phyloP scores from a whole-genome alignment of 108 stramenopile species.

The Stephanodiscus minutulus region DNA sequence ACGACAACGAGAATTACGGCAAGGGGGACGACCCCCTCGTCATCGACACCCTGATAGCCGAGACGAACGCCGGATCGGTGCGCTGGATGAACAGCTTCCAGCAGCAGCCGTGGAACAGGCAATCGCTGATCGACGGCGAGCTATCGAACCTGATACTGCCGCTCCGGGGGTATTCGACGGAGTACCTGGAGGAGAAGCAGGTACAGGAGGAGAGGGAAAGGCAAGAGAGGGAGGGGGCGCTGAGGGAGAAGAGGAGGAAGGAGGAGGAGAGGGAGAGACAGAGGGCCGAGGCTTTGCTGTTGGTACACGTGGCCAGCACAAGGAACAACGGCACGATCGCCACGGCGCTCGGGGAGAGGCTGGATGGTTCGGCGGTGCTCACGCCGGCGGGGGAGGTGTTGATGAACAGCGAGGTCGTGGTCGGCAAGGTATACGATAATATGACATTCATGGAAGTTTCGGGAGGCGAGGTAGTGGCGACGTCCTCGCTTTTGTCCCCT shows the following conservation, averaged over 20 bases:
- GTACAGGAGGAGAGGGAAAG: conserved; percentile 56
- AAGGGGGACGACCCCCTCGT: conserved; percentile 88
- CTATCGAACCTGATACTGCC: conserved; percentile 70
- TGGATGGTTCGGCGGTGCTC: conserved; percentile 38
- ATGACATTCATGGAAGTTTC: conserved; percentile 34
- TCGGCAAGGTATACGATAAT: conserved; percentile 13
- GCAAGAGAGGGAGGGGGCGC: conserved; percentile 50
- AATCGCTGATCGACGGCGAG: conserved; percentile 65
- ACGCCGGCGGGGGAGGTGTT: conserved; percentile 26
- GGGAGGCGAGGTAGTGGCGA: conserved; percentile 34
- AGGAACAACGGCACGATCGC: conserved; percentile 24
- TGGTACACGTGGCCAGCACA: conserved; percentile 26
- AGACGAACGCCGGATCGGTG: conserved; percentile 83
- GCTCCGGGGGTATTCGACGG: conserved; percentile 70
- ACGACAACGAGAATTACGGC: conserved; percentile 91
- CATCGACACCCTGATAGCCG: conserved; percentile 88
- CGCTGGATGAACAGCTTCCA: conserved; percentile 85
- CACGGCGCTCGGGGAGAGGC: conserved; percentile 17
- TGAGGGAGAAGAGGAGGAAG: conserved; percentile 54
- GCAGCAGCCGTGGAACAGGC: conserved; percentile 65
- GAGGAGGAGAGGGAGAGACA: conserved; percentile 35
- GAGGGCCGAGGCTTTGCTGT: conserved; percentile 21
- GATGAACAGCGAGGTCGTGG: conserved; percentile 20
- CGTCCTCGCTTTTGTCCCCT: conserved; percentile 20
- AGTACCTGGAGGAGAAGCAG: conserved; percentile 74